Percentiles rank a stretch among this genome's conserved stretches.
Conservation (phyloP, 148 eudicot genomes). For the Agrostemma githago region DNA sequence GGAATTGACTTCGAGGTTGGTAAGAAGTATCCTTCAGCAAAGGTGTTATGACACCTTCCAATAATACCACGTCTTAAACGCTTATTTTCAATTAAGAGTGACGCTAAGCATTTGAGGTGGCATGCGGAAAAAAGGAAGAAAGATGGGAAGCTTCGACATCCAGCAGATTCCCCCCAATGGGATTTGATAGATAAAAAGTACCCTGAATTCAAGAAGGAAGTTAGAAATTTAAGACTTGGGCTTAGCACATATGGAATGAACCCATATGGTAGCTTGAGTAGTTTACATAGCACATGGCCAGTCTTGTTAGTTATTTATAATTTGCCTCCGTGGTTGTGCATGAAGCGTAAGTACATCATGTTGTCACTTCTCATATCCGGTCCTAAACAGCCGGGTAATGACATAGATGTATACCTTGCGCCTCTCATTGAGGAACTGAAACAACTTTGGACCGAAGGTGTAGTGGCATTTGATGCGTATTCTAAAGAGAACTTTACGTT, state of each 20-base stretch:
- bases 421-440: conserved; percentile 20
- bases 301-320: no score
- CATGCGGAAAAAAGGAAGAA: conserved; percentile 11
- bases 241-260: conserved; percentile 27
- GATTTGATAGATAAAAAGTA: conserved; percentile 6
- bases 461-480: no score
- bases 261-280: conserved; percentile 5
- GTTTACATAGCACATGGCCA: conserved; percentile 17
- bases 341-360: no score
- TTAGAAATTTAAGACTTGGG: conserved; percentile 23
- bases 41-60: no score
- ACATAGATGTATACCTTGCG: not conserved
- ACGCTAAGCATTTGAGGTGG: conserved; percentile 24
- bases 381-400: no score
- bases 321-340: no score
- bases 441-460: conserved; percentile 12
- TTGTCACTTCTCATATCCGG: no score
- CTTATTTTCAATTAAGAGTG: conserved; percentile 16
- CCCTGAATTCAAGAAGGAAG: no score
- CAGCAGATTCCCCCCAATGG: conserved; percentile 26
- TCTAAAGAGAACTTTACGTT: no score
- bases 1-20: no score
- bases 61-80: conserved; percentile 17
- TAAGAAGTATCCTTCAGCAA: no score
- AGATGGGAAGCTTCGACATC: conserved; percentile 19